A percentile compares a stretch with the other conserved stretches of the same genome.
Conservation (phyloP, 306 rosid genomes). For the Potentilla sterilis region DNA sequence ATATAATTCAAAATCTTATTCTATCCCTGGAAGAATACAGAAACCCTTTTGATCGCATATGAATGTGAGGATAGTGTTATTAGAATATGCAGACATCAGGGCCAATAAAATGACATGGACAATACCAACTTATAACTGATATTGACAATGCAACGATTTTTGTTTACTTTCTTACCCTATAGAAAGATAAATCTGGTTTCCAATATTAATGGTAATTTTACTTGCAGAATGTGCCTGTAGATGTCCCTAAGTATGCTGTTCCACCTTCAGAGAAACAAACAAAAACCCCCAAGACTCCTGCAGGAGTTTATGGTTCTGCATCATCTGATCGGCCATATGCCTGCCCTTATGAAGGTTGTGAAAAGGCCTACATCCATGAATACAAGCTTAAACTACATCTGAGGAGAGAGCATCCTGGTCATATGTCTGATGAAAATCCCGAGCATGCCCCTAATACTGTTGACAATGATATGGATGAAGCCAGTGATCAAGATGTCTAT, state of each 20-base stretch:
- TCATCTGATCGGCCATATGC: conserved; percentile 91
- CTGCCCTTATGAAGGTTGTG: conserved; percentile 93
- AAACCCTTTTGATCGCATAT: not conserved
- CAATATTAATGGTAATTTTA: conserved; percentile 6
- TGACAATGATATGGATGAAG: conserved; percentile 85
- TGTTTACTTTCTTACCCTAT: not conserved
- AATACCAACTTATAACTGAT: not conserved
- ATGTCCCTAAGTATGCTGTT: conserved; percentile 54
- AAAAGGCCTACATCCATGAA: conserved; percentile 88
- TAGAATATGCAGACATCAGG: not conserved
- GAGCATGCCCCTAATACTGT: conserved; percentile 55
- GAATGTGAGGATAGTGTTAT: not conserved
- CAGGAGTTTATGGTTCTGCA: conserved; percentile 65
- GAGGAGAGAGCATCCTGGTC: conserved; percentile 91
- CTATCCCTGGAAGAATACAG: not conserved
- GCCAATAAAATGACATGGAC: not conserved
- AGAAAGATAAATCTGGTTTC: not conserved
- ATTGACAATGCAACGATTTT: not conserved
- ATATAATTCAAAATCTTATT: not conserved
- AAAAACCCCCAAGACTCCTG: conserved; percentile 58
- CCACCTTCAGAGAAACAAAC: conserved; percentile 68
- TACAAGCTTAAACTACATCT: conserved; percentile 93
- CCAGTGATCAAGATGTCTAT: conserved; percentile 81
- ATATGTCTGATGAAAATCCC: conserved; percentile 62
- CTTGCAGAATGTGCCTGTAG: conserved; percentile 57